phyloP scores from a whole-genome alignment of 208 protist genomes.

The Kentomonas sorsogonicus region DNA sequence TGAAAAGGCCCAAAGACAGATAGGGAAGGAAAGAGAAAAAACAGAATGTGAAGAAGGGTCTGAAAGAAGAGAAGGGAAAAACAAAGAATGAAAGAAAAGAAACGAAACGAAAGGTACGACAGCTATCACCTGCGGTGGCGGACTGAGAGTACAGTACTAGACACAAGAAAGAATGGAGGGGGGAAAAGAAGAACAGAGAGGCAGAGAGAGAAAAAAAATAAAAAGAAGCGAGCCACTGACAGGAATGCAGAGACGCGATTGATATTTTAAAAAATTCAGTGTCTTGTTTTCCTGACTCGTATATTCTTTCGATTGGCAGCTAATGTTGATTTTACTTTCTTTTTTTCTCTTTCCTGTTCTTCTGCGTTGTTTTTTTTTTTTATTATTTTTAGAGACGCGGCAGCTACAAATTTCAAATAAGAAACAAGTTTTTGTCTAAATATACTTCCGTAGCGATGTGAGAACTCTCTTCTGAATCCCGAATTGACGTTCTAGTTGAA shows the following conservation, averaged over 20 bases:
- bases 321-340: background rate
- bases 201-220: conserved; percentile 4
- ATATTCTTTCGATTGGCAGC: background rate
- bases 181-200: conserved; percentile 14
- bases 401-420: background rate
- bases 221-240: background rate
- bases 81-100: background rate
- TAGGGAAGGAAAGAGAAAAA: background rate
- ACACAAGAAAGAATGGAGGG: conserved; percentile 5
- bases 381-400: background rate
- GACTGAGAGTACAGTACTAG: too few species aligned
- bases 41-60: conserved; percentile 1
- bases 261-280: background rate
- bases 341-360: background rate
- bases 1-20: background rate
- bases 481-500: background rate
- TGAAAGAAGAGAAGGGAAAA: conserved; percentile 2
- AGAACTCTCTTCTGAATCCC: background rate
- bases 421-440: too few species aligned
- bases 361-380: background rate
- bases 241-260: background rate
- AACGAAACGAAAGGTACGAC: conserved; percentile 1
- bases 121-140: too few species aligned
- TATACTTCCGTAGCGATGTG: too few species aligned
- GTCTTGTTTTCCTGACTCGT: background rate